Evolutionary conservation across 768 basidiomycete species (phyloP), one percentile per base, ranked within the genome.

Genomic region (Lentinula raphanica): DNA sequence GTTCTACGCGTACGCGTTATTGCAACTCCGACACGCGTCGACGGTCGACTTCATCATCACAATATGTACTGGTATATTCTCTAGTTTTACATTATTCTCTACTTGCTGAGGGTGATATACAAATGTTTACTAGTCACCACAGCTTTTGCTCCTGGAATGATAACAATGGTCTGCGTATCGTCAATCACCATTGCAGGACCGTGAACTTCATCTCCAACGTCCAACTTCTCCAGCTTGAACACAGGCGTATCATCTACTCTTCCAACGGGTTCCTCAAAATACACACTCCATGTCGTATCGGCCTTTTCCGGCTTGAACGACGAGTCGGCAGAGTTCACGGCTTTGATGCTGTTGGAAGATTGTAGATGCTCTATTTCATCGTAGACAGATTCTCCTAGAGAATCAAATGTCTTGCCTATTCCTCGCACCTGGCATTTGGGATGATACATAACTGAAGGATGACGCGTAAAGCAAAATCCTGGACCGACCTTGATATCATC

Each of bases 141-240:
- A 19, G 83, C 88, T 66, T 70, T 81, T 50, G 88, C 84, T 15
- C 79, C 84, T 0, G 92, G 89, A 21, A 93, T 84, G 3, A 98
- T 72, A 31, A 98, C 88, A 60, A 98, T 92, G 23, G 95, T 97
- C 75, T 97, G 96, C 21, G 95, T 98, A 63, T 92, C 79, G 70
- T 98, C 95, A 65, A 97, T 91, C 60, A 98, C 88, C 83, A 98
- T 88, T 35, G 94, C 92, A 8, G 96, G 94, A 7, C 95, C 96
- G 44, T 80, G 71, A 27, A 96, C 75, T 39, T 77, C 74, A 58
- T 93, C 88, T 3, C 94, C 94, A 12, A 85, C 74, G 0, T 73
- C 75, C 58, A 98, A 71, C 13, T 75, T 72, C 42, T 82, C 83
- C 60, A 98, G 73, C 64, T 86, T 66, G 69, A 79, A 96, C 25